Conservation (phyloP, 169 alveolate genomes). For the Theileria annulata region DNA sequence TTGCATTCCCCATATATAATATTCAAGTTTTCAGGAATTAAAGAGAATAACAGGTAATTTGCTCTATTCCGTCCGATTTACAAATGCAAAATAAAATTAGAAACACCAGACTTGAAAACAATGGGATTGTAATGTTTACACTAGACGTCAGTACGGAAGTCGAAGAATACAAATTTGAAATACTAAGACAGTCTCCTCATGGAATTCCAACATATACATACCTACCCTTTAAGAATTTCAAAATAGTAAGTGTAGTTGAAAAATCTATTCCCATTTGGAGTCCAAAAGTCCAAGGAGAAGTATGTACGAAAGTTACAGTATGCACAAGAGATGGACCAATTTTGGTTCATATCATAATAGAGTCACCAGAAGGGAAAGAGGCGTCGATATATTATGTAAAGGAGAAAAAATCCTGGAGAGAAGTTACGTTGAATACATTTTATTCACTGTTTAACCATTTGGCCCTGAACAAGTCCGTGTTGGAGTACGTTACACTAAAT, state of each 20-base stretch:
- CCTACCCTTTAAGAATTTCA: constrained; percentile 2
- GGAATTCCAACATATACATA: constrained; percentile 25
- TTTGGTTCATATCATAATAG: not conserved
- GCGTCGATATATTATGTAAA: not conserved
- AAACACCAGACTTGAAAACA: not conserved
- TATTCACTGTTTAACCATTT: not conserved
- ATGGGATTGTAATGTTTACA: not conserved
- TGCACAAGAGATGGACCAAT: not conserved
- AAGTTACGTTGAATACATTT: not conserved
- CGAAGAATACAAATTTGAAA: constrained; percentile 17
- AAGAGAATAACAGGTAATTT: not conserved
- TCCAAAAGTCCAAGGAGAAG: not conserved
- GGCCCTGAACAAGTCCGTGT: constrained; percentile 16
- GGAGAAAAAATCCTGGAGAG: not conserved
- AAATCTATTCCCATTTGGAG: constrained; percentile 6
- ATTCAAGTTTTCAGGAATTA: not conserved
- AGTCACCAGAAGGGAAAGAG: not conserved
- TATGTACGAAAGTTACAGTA: constrained; percentile 21
- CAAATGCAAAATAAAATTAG: constrained; percentile 2
- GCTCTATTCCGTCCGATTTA: not conserved
- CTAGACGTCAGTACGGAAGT: constrained; percentile 16
- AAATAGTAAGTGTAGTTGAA: not conserved
- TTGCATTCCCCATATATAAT: not conserved
- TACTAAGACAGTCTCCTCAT: constrained; percentile 15
- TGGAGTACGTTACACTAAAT: constrained; percentile 12